Conservation (phyloP, 2,329 filamentous ascomycete genomes). For the Shiraia sp. region DNA sequence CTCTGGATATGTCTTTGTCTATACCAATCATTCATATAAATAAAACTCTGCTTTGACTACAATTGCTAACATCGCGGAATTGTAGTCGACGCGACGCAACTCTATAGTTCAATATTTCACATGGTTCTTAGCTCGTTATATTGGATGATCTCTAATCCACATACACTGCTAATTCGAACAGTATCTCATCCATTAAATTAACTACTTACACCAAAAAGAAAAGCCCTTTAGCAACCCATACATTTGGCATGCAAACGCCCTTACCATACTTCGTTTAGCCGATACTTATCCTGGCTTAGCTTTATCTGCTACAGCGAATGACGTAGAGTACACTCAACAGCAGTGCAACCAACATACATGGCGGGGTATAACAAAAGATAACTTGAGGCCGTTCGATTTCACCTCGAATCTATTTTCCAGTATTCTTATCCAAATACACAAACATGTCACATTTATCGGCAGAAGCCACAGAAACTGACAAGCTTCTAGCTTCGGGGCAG, state of each 20-base stretch:
- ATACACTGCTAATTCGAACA: neutral
- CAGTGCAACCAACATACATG: too few species aligned
- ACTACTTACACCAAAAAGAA: neutral
- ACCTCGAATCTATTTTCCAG: neutral
- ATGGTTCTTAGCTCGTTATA: too few species aligned
- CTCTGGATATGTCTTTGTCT: too few species aligned
- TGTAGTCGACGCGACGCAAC: too few species aligned
- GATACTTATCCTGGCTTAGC: neutral
- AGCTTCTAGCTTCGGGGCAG: slow-evolving; percentile 5
- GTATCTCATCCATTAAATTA: neutral
- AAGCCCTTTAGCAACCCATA: neutral
- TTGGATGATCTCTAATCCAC: too few species aligned
- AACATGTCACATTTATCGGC: slow-evolving; percentile 5
- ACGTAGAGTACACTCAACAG: neutral
- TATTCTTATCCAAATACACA: neutral
- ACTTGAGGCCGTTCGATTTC: too few species aligned
- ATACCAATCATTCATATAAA: too few species aligned
- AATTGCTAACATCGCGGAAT: too few species aligned
- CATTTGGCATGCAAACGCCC: neutral
- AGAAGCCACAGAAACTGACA: slow-evolving; percentile 5
- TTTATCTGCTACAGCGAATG: neutral
- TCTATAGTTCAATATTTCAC: too few species aligned
- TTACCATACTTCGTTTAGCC: slow-evolving; percentile 1
- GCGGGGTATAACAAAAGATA: too few species aligned
- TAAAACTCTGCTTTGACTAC: too few species aligned